A percentile compares a stretch with the other conserved stretches of the same genome.
Evolutionary conservation across 345 rosid genomes (phyloP).

Genomic region (Physaria fendleri): DNA sequence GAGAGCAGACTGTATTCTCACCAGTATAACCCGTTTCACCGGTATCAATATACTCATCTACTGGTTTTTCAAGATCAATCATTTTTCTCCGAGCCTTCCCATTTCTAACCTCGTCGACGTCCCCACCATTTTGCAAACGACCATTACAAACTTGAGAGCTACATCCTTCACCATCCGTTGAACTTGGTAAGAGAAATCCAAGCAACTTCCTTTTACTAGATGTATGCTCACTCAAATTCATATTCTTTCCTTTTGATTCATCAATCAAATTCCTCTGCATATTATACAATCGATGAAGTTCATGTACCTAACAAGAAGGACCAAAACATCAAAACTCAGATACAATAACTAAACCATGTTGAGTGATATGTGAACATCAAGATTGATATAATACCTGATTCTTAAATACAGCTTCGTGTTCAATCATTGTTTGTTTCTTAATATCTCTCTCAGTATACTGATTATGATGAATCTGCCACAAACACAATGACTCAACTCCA

Average conservation of each 20-base stretch:
- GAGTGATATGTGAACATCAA: background rate
- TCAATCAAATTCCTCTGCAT: slow-evolving; percentile 55
- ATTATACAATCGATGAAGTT: slow-evolving; percentile 66
- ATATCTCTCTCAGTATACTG: slow-evolving; percentile 47
- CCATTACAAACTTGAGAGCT: slow-evolving; percentile 23
- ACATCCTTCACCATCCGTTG: slow-evolving; percentile 34
- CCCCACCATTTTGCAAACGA: slow-evolving; percentile 24
- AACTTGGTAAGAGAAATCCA: slow-evolving; percentile 44
- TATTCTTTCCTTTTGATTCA: slow-evolving; percentile 36
- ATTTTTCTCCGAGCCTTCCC: slow-evolving; percentile 36
- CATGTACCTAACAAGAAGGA: slow-evolving; percentile 25
- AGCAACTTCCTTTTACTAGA: slow-evolving; percentile 45
- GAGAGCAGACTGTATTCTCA: background rate
- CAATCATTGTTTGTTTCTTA: slow-evolving; percentile 69
- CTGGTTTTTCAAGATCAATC: slow-evolving; percentile 56
- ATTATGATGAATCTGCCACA: slow-evolving; percentile 33
- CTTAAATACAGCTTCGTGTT: slow-evolving; percentile 80
- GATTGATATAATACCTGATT: slow-evolving; percentile 45
- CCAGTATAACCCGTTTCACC: slow-evolving; percentile 18
- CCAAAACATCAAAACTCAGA: background rate
- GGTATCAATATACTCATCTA: slow-evolving; percentile 33
- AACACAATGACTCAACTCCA: slow-evolving; percentile 50
- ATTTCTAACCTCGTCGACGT: slow-evolving; percentile 22
- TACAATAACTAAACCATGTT: background rate
- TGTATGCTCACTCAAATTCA: slow-evolving; percentile 18